A percentile compares a stretch with the other conserved stretches of the same genome.
Conservation (phyloP, 2,329 filamentous ascomycete species). For the Claviceps pusilla region DNA sequence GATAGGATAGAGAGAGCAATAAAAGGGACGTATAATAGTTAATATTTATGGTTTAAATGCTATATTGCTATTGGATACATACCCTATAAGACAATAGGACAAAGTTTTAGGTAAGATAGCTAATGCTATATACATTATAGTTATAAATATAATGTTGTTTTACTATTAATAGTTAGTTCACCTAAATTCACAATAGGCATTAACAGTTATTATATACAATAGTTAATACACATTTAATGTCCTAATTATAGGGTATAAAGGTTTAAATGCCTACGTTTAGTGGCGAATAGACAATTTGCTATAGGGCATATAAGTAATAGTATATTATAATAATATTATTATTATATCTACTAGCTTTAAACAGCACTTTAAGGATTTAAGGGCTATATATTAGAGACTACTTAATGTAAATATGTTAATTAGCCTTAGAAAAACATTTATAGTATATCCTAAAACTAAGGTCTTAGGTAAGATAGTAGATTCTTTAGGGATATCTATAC, state of each 20-base stretch:
- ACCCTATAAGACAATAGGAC: not conserved
- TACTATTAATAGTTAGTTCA: not conserved
- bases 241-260: not conserved
- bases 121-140: not conserved
- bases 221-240: not conserved
- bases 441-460: no score
- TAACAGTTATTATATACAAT: not conserved
- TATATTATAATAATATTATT: not conserved
- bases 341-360: no score
- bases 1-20: not conserved
- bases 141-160: not conserved
- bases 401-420: not conserved
- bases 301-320: no score
- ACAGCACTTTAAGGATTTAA: not conserved
- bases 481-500: no score
- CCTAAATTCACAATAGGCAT: not conserved
- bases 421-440: no score
- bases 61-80: not conserved
- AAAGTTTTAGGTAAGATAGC: not conserved
- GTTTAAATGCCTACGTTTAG: not conserved
- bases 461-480: no score
- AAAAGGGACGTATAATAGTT: not conserved
- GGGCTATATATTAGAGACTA: not conserved
- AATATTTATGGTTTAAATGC: not conserved
- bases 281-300: not conserved